phyloP scores from a whole-genome alignment of 768 basidiomycete genomes.

The Holtermannia corniformis region DNA sequence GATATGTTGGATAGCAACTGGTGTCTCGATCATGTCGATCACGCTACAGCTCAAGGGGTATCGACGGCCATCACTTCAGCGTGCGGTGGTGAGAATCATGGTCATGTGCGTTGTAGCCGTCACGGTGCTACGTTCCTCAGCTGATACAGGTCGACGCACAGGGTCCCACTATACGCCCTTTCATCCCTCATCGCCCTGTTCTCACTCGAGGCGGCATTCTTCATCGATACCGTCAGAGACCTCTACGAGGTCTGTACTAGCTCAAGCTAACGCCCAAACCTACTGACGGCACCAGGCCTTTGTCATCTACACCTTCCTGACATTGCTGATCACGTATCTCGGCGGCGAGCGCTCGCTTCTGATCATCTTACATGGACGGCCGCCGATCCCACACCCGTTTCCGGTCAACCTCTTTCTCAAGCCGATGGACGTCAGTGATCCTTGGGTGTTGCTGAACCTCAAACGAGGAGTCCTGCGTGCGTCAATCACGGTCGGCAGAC shows the following conservation, averaged over 20 bases:
- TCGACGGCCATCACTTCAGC: constrained; percentile 43
- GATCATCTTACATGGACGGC: constrained; percentile 81
- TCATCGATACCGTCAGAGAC: constrained; percentile 89
- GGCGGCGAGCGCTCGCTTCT: constrained; percentile 91
- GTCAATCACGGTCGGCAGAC: constrained; percentile 24
- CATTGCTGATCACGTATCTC: constrained; percentile 37
- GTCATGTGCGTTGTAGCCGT: constrained; percentile 57
- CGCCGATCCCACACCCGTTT: constrained; percentile 76
- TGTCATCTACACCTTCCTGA: constrained; percentile 42
- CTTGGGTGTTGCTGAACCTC: constrained; percentile 82
- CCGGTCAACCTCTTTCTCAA: constrained; percentile 71
- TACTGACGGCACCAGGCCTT: constrained; percentile 28
- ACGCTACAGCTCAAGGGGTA: constrained; percentile 41
- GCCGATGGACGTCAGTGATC: constrained; percentile 89
- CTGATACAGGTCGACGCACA: constrained; percentile 3
- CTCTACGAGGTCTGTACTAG: constrained; percentile 71
- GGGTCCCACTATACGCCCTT: constrained; percentile 73
- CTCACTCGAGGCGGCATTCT: constrained; percentile 88
- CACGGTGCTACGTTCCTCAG: background rate
- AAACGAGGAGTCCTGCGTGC: constrained; percentile 91
- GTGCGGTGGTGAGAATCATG: constrained; percentile 92
- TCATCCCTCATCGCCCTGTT: constrained; percentile 86
- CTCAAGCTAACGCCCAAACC: constrained; percentile 47
- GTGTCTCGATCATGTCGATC: constrained; percentile 39
- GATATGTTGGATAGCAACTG: constrained; percentile 20